Conservation (phyloP, 2,329 filamentous ascomycete species). For the Pyrenophora tritici-repentis region DNA sequence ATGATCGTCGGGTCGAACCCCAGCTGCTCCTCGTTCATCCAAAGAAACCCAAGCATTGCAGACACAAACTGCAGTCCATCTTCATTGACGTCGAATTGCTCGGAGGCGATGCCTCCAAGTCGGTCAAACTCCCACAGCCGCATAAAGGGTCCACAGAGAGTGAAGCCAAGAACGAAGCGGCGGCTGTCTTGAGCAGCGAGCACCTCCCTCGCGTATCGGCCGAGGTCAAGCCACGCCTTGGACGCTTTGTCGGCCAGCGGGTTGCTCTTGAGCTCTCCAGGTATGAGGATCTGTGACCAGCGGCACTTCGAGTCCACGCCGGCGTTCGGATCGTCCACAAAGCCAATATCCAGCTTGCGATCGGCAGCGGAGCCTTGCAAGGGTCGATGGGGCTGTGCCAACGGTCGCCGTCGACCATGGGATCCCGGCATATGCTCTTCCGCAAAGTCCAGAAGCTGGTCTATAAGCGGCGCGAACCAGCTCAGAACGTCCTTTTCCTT, state of each 20-base stretch:
- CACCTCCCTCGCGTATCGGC: conserved; percentile 53
- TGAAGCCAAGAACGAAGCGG: conserved; percentile 57
- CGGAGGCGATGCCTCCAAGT: conserved; percentile 53
- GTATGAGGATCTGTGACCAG: too few relatives aligned
- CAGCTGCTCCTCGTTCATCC: too few relatives aligned
- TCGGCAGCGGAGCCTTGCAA: conserved; percentile 29
- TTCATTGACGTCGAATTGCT: conserved; percentile 54
- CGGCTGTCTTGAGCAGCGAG: conserved; percentile 44
- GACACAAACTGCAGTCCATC: conserved; percentile 38
- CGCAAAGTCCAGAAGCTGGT: conserved; percentile 22
- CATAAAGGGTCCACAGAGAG: conserved; percentile 54
- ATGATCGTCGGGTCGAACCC: too few relatives aligned
- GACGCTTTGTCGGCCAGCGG: conserved; percentile 47
- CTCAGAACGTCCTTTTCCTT: conserved; percentile 27
- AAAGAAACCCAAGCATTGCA: too few relatives aligned
- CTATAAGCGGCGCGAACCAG: conserved; percentile 27
- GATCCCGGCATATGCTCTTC: conserved; percentile 16
- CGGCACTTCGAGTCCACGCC: too few relatives aligned
- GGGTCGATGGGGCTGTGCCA: conserved; percentile 26
- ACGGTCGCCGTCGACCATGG: conserved; percentile 15
- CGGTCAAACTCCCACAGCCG: conserved; percentile 55
- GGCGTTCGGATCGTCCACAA: too few relatives aligned
- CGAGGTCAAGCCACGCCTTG: conserved; percentile 28
- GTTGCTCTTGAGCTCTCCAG: conserved; percentile 56
- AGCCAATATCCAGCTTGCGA: conserved; percentile 33